phyloP scores from a whole-genome alignment of 768 basidiomycete species.

The Mrakia hoshinonis region DNA sequence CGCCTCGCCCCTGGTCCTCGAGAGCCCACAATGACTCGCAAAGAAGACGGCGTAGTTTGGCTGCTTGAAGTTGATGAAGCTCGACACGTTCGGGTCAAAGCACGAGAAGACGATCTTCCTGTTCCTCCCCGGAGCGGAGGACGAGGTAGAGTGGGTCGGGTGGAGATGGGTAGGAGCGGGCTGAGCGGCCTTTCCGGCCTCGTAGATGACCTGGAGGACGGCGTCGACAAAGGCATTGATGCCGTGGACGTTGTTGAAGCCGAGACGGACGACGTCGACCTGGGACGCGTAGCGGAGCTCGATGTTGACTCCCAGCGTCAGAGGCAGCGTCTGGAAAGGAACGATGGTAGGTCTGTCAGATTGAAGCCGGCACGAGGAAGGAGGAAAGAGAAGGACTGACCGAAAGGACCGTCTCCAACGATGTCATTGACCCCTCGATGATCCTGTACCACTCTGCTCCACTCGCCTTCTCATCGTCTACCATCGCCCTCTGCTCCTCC shows the following conservation, averaged over 20 bases:
- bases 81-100: slow-evolving; percentile 80
- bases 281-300: slow-evolving; percentile 69
- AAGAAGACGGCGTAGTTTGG: slow-evolving; percentile 99
- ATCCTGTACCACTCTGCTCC: slow-evolving; percentile 41
- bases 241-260: slow-evolving; percentile 52
- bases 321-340: slow-evolving; percentile 38
- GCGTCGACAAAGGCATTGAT: slow-evolving; percentile 76
- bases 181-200: slow-evolving; percentile 41
- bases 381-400: background rate
- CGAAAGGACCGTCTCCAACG: slow-evolving; percentile 49
- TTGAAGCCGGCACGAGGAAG: background rate
- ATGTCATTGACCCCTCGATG: slow-evolving; percentile 47
- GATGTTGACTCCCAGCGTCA: slow-evolving; percentile 61
- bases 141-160: slow-evolving; percentile 35
- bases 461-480: slow-evolving; percentile 15
- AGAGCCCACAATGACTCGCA: slow-evolving; percentile 72
- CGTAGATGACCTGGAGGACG: slow-evolving; percentile 73
- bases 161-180: background rate
- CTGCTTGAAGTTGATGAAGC: slow-evolving; percentile 96
- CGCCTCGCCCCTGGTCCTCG: slow-evolving; percentile 33
- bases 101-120: slow-evolving; percentile 85
- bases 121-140: slow-evolving; percentile 38
- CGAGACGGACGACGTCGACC: slow-evolving; percentile 45
- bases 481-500: slow-evolving; percentile 28
- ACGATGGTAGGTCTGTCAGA: slow-evolving; percentile 25